Percentiles rank a stretch among this genome's conserved stretches.
phyloP scores from a whole-genome alignment of 768 basidiomycete species.

The Macrocybe gigantea region DNA sequence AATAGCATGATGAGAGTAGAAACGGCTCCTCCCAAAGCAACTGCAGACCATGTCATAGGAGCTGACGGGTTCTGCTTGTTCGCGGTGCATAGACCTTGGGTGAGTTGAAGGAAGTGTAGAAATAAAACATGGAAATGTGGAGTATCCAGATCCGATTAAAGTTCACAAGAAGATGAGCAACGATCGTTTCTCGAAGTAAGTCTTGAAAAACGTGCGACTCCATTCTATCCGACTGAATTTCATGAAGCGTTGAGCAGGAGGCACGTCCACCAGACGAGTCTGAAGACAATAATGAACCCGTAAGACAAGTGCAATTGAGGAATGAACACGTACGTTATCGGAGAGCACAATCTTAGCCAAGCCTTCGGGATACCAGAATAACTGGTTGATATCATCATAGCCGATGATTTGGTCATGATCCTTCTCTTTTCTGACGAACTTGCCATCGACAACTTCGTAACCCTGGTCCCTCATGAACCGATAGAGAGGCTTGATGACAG shows the following conservation, averaged over 20 bases:
- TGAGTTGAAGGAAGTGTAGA: slow-evolving; percentile 97
- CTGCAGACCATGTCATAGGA: slow-evolving; percentile 93
- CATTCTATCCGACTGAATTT: slow-evolving; percentile 90
- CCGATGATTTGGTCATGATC: slow-evolving; percentile 96
- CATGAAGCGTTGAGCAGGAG: slow-evolving; percentile 91
- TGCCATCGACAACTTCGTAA: slow-evolving; percentile 92
- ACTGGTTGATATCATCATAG: slow-evolving; percentile 99
- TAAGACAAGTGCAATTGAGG: not conserved
- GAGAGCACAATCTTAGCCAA: slow-evolving; percentile 85
- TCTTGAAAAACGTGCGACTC: slow-evolving; percentile 97
- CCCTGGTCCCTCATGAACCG: slow-evolving; percentile 96
- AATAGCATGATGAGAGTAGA: slow-evolving; percentile 90
- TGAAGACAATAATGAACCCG: slow-evolving; percentile 20
- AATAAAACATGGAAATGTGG: slow-evolving; percentile 91
- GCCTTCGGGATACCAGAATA: slow-evolving; percentile 99
- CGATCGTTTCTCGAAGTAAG: slow-evolving; percentile 94
- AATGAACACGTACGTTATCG: slow-evolving; percentile 61
- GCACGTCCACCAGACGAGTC: slow-evolving; percentile 88
- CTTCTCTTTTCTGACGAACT: slow-evolving; percentile 89
- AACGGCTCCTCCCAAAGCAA: slow-evolving; percentile 93
- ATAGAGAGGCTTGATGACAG: slow-evolving; percentile 92
- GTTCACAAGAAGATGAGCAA: slow-evolving; percentile 91
- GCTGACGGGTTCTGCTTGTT: slow-evolving; percentile 64
- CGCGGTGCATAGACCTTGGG: slow-evolving; percentile 82
- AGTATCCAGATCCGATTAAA: slow-evolving; percentile 99